Evolutionary conservation across 1,284 basidiomycete genomes (phyloP).

Genomic region (Apiotrichum veenhuisii): DNA sequence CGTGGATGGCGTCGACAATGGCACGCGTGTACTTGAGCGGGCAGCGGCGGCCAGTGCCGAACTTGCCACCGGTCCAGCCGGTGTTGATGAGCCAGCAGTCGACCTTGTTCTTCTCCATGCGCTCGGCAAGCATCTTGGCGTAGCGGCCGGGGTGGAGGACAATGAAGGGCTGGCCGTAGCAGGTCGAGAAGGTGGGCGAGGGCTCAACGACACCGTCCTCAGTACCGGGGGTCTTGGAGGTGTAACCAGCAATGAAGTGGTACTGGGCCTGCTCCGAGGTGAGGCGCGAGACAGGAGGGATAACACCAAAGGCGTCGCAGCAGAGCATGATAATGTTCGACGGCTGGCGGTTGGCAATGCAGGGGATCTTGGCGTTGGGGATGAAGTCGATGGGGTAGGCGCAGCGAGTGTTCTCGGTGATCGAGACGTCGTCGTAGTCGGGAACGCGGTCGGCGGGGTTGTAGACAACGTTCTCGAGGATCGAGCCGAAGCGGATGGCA

Average conservation of each 20-base stretch:
- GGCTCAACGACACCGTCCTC: constrained; percentile 98
- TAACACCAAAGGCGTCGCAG: constrained; percentile 96
- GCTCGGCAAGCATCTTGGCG: constrained; percentile 93
- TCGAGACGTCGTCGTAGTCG: constrained; percentile 93
- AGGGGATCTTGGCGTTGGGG: constrained; percentile 90
- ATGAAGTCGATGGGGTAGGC: constrained; percentile 98
- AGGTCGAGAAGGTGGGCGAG: constrained; percentile 98
- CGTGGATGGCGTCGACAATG: constrained; percentile 96
- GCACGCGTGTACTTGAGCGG: constrained; percentile 91
- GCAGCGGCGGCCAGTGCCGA: constrained; percentile 84
- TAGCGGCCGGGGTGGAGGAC: constrained; percentile 93
- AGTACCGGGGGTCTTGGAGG: constrained; percentile 82
- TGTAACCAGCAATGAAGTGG: constrained; percentile 95
- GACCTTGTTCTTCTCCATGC: constrained; percentile 87
- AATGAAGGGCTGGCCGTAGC: constrained; percentile 98
- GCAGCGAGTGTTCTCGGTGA: constrained; percentile 99
- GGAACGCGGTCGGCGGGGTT: constrained; percentile 79
- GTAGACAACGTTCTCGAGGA: constrained; percentile 99
- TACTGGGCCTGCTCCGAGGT: constrained; percentile 94
- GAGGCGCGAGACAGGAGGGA: constrained; percentile 91
- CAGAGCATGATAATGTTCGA: constrained; percentile 93
- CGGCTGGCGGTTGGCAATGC: constrained; percentile 76
- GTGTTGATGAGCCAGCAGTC: constrained; percentile 99
- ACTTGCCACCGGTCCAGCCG: constrained; percentile 96
- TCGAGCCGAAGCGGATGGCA: constrained; percentile 91